These are phyloP conservation scores for Metschnikowia picachoensis DNA, from an alignment of 805 yeast genomes.

Conservation along the genomic window DNA sequence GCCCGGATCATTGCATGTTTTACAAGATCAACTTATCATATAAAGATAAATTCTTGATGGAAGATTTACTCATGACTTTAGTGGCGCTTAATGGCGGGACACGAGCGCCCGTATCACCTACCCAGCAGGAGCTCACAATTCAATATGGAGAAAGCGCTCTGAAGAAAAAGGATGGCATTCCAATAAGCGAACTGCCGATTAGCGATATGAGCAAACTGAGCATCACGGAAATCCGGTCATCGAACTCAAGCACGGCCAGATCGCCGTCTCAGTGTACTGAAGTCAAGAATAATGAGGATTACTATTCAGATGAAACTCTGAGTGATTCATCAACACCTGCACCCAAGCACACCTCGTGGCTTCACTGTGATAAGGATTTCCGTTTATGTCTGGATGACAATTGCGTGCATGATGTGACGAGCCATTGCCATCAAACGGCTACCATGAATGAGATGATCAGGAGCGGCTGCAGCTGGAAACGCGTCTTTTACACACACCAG, in stretches of 20 bases:
- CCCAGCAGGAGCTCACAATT: too few relatives aligned
- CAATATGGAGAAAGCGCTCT: too few relatives aligned
- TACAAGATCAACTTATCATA: slow-evolving; percentile 6
- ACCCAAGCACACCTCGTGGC: slow-evolving; percentile 13
- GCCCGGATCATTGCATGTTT: slow-evolving; percentile 4
- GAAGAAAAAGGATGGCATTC: too few relatives aligned
- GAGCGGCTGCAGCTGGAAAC: neutral
- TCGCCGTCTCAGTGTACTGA: too few relatives aligned
- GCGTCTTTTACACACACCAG: slow-evolving; percentile 17
- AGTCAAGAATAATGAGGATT: too few relatives aligned
- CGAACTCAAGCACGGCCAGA: neutral
- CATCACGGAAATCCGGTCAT: neutral
- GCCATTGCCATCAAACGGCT: slow-evolving; percentile 12
- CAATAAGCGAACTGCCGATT: neutral
- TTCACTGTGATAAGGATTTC: slow-evolving; percentile 15
- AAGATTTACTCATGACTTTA: slow-evolving; percentile 10
- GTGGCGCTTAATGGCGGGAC: neutral
- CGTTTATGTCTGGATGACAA: slow-evolving; percentile 14
- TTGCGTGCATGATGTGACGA: slow-evolving; percentile 9
- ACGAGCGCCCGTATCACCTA: too few relatives aligned
- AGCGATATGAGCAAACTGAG: neutral
- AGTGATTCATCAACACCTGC: neutral
- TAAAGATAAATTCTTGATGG: slow-evolving; percentile 16
- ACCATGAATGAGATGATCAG: slow-evolving; percentile 9
- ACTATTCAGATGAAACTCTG: too few relatives aligned